Percentiles rank a stretch among this genome's conserved stretches.
Evolutionary conservation across 768 basidiomycete genomes (phyloP).

Genomic region (Russula sp.): DNA sequence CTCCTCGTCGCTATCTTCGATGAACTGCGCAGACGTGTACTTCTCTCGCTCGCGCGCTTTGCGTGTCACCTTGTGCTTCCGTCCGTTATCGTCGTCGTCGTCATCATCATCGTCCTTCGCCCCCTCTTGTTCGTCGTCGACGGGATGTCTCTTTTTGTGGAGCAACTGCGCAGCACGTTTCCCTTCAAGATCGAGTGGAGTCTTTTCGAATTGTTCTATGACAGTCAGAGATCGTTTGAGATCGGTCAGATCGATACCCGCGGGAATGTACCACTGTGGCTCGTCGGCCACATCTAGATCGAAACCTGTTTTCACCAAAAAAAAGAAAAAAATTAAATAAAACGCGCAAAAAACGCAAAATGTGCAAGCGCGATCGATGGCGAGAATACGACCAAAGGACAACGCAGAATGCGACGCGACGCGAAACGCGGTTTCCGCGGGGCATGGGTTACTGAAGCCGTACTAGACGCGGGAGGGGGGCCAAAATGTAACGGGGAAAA

Average conservation of each 20-base stretch:
- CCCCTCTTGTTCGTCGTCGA: conserved; percentile 42
- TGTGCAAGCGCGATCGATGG: background rate
- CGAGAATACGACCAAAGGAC: conserved; percentile 2
- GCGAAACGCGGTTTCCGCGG: conserved; percentile 17
- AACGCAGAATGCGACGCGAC: background rate
- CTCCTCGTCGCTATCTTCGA: conserved; percentile 87
- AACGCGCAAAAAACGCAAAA: conserved; percentile 7
- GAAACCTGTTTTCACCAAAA: background rate
- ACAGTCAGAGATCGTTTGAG: conserved; percentile 68
- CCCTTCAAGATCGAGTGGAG: conserved; percentile 77
- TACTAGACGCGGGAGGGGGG: background rate
- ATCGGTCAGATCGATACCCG: conserved; percentile 60
- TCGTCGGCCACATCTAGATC: conserved; percentile 56
- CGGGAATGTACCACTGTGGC: conserved; percentile 83
- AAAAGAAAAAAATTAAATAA: background rate
- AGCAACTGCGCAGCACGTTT: conserved; percentile 73
- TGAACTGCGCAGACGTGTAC: conserved; percentile 89
- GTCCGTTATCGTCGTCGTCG: conserved; percentile 16
- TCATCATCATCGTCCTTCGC: background rate
- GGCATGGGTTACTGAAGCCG: background rate
- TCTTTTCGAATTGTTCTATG: conserved; percentile 78
- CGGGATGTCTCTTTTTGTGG: conserved; percentile 50
- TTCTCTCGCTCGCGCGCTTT: conserved; percentile 60
- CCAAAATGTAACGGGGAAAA: background rate
- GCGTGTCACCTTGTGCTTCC: conserved; percentile 28